Base-by-base conservation (phyloP, 345 rosid genomes). In the Cardamine occulta region DNA sequence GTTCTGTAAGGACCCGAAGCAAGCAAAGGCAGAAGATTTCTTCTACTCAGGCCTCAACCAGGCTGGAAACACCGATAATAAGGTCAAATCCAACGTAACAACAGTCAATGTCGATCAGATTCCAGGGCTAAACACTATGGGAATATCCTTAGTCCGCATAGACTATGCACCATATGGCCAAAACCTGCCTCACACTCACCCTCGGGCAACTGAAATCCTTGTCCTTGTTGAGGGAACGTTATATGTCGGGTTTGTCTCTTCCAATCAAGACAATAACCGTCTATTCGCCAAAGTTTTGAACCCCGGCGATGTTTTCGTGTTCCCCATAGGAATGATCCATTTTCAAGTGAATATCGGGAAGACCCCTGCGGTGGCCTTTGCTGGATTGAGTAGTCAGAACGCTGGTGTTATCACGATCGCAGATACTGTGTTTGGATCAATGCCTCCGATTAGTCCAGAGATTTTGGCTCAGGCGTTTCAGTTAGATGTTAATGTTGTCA, bases 191-290 rank as follows among this genome's bases (percentile, higher is more conserved):
- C 86, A 80, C 55, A 75, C 67, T 2, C 86, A 83, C 31, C 84
- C 86, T 13, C 81, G 88, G 21, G 88, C 49, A 42, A 73, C 82
- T 0, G 86, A 85, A 70, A n/a, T 85, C 19, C 79, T 85, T 53
- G 74, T 79, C 7, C 73, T 82, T 28, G 0, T 63, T 0, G 74
- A 82, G 64, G 88, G 86, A 51, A 70, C 76, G 4, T 49, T 84
- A 4, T 73, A 64, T 10, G 84, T 80, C 4, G 85, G 87, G 1
- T 84, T 84, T 23, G 82, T 84, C 28, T 75, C 84, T 2, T 84
- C 85, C n/a, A 77, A 84, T 52, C 80, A 70, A 62, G 75, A 79
- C n/a, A 58, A 75, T 0, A 80, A 82, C 47, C 74, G 49, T 11
- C 28, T 84, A 29, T 68, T 84, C 39, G 60, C 81, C n/a, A 82